Percentiles rank a stretch among this genome's conserved stretches.
These are phyloP conservation scores for Bipolaris gigantea DNA, from an alignment of 2,329 filamentous ascomycete genomes.

Conservation along the genomic window DNA sequence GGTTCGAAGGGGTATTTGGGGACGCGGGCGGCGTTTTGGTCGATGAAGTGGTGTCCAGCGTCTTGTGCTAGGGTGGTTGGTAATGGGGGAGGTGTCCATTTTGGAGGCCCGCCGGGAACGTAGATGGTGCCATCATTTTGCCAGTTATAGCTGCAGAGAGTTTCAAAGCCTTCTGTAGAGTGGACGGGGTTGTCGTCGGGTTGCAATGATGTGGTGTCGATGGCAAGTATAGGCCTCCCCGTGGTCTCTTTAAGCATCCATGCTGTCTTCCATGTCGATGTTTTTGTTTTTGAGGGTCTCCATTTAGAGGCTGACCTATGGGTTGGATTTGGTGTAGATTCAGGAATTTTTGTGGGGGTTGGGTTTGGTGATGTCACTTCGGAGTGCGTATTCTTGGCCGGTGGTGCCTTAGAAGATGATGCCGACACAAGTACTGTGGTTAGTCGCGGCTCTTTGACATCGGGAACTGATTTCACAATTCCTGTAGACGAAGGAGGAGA, in stretches of 20 bases:
- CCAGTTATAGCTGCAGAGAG: slow-evolving; percentile 30
- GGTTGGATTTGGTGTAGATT: background rate
- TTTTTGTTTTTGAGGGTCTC: background rate
- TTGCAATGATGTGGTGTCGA: slow-evolving; percentile 10
- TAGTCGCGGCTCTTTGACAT: background rate
- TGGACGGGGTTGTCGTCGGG: slow-evolving; percentile 10
- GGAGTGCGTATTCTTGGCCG: background rate
- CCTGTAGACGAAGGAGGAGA: background rate
- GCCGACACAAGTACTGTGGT: background rate
- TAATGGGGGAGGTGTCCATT: slow-evolving; percentile 18
- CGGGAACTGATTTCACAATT: background rate
- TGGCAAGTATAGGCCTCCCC: slow-evolving; percentile 6
- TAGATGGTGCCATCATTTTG: slow-evolving; percentile 15
- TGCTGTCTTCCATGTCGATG: slow-evolving; percentile 9
- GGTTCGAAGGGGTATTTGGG: slow-evolving; percentile 35
- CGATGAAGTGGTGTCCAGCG: slow-evolving; percentile 19
- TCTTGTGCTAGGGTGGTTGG: slow-evolving; percentile 16
- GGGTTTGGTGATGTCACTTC: background rate
- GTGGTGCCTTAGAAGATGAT: background rate
- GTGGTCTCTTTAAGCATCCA: slow-evolving; percentile 19
- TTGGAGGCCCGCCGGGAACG: slow-evolving; percentile 24
- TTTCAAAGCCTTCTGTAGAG: slow-evolving; percentile 16
- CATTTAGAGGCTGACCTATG: background rate
- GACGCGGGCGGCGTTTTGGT: slow-evolving; percentile 34
- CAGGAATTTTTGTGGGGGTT: background rate